Evolutionary conservation across 1,284 basidiomycete genomes (phyloP), one percentile per base, ranked within the genome.

Genomic region (Cryptococcus sp.): DNA sequence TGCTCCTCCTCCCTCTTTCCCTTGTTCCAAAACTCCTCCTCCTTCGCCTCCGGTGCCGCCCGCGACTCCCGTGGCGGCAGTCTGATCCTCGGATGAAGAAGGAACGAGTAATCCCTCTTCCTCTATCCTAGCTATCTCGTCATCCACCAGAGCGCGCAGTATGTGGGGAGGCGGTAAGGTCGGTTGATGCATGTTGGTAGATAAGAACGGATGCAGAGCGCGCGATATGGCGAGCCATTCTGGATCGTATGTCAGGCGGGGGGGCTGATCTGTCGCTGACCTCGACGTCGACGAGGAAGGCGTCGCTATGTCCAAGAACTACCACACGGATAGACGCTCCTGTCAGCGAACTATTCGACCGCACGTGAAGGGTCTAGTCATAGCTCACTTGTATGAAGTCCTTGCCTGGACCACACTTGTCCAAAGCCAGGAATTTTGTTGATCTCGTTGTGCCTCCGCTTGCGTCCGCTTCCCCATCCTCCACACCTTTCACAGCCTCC

Each of bases 161-260:
- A 84, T 80, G 1, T 78, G 73, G 47, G 85, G 84, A 3, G 83
- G 82, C 0, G 90, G 89, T 58, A 91, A 88, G 0, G 79, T 73
- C 54, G 86, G 85, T 8, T 77, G 74, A 5, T 76, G 81, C 5
- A 76, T 72, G 0, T 81, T 80, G 1, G 80, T 71, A 1, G 89
- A 87, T 61, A 98, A 83, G 78, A 85, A 88, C 0, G 87, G 85
- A 65, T 95, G 86, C 66, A 94, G 88, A 0, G 90, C 92, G 5
- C 90, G 88, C 0, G 87, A 88, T 72, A 98, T 93, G 0, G 93
- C 93, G 22, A 99, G 85, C 96, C 95, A 99, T 75, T 92, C 85
- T 3, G 88, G 87, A 72, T 96, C 91, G 77, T 86, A 97, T 1
- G 83, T 81, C 30, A 89, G 64, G 1, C 72, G 79, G 25, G 84